These are phyloP conservation scores for Austroboletus eburneus DNA, from an alignment of 768 basidiomycete species.

Conservation along the genomic window DNA sequence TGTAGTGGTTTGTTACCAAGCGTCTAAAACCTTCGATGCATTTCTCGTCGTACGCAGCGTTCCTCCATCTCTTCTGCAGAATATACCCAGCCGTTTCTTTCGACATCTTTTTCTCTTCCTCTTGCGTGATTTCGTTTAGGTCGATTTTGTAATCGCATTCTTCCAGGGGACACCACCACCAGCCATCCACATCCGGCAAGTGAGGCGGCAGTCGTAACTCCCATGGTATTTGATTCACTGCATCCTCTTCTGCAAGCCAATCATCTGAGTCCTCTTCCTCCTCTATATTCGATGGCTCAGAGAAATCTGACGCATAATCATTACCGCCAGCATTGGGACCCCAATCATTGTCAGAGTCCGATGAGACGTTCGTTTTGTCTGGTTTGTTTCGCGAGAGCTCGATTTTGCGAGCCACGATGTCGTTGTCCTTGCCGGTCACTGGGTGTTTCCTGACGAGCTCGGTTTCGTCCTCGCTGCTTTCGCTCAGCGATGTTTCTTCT, in stretches of 20 bases:
- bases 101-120: slow-evolving; percentile 28
- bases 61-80: slow-evolving; percentile 33
- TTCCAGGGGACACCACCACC: slow-evolving; percentile 49
- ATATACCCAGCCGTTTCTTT: slow-evolving; percentile 22
- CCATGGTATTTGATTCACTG: slow-evolving; percentile 33
- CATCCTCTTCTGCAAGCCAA: slow-evolving; percentile 13
- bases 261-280: slow-evolving; percentile 37
- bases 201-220: slow-evolving; percentile 35
- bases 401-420: slow-evolving; percentile 18
- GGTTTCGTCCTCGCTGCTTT: slow-evolving; percentile 1
- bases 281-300: slow-evolving; percentile 44
- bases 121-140: slow-evolving; percentile 38
- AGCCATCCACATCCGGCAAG: slow-evolving; percentile 40
- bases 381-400: slow-evolving; percentile 11
- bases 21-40: slow-evolving; percentile 20
- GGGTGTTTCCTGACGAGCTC: slow-evolving; percentile 21
- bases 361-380: slow-evolving; percentile 1
- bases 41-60: slow-evolving; percentile 28
- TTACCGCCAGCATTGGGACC: slow-evolving; percentile 9
- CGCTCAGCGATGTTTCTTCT: slow-evolving; percentile 5
- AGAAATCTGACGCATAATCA: slow-evolving; percentile 56
- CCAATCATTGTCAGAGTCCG: slow-evolving; percentile 22
- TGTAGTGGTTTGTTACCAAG: slow-evolving; percentile 28
- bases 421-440: slow-evolving; percentile 25
- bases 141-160: slow-evolving; percentile 45